Evolutionary conservation across 2,329 filamentous ascomycete species (phyloP), one percentile per base, ranked within the genome.

Genomic region (Hypoxylon sp.): DNA sequence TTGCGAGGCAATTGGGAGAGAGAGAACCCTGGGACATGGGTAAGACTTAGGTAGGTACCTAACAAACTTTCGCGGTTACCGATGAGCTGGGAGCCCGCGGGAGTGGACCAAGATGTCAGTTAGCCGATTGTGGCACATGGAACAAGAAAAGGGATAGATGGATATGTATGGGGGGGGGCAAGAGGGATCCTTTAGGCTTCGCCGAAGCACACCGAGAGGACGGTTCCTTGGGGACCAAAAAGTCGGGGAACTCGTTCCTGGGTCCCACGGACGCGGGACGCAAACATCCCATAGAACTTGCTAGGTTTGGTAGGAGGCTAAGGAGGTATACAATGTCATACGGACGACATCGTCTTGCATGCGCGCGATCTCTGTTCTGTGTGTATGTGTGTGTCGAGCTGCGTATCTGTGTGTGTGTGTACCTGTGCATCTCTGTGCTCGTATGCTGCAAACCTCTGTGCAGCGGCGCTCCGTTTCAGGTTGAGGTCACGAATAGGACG

Each of bases 391-490:
- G 27, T 57, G 29, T 47, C 24, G 44, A 39, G 29, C 24, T 67
- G 47, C 44, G 61, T 58, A 53, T 51, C 44, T 58, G 61, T 60
- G 53, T 58, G 61, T 60, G 53, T 58, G 61, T 60, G 56, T 48
- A 46, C 58, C 32, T 57, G 39, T 69, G 46, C 62, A 35, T 61
- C 48, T 71, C 31, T 59, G 48, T 59, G 37, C 13, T 27, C 59
- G 13, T 57, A 54, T 71, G 60, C 65, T 27, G 63, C 66, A 51
- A 58, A 59, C 29, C 39, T 63, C 55, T 71, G 66, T 69, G 66
- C 60, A 17, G 53, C 69, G 63, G 57, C 57, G 52, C 60, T 47
- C 59, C 69, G 69, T 71, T 71, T 71, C 69, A 71, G 53, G 60
- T 69, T 65, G 69, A 65, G 64, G 66, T 67, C 50, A 65, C 63